These are phyloP conservation scores for Dipteronia dyeriana DNA, from an alignment of 345 rosid species.

Conservation along the genomic window DNA sequence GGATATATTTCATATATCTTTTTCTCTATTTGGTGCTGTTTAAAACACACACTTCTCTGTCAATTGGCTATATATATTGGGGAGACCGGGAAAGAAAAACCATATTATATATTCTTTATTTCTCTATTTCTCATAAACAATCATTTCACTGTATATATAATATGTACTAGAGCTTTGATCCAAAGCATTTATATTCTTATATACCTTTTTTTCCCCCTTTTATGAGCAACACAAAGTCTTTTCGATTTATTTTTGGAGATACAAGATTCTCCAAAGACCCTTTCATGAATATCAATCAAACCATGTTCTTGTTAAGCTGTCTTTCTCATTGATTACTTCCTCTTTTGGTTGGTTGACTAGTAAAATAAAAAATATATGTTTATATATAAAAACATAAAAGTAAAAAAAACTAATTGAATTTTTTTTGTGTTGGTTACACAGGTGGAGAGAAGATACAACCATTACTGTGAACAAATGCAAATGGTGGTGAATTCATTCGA, in stretches of 20 bases:
- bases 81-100: conserved; percentile 7
- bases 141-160: conserved; percentile 21
- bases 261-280: conserved; percentile 20
- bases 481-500: conserved; percentile 97
- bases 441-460: conserved; percentile 92
- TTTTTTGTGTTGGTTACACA: conserved; percentile 40
- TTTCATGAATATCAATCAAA: conserved; percentile 19
- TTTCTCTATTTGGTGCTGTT: conserved; percentile 16
- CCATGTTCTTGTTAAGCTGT: conserved; percentile 7
- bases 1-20: conserved; percentile 9
- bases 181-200: conserved; percentile 29
- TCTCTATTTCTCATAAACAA: conserved; percentile 22
- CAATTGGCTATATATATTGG: conserved; percentile 32
- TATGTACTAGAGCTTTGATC: conserved; percentile 18
- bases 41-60: conserved; percentile 19
- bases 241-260: conserved; percentile 18
- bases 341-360: neutral
- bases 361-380: too few species aligned
- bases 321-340: conserved; percentile 5
- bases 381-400: neutral
- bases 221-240: conserved; percentile 24
- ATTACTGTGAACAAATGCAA: conserved; percentile 97
- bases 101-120: conserved; percentile 15
- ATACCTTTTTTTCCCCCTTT: conserved; percentile 17
- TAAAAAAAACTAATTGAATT: neutral